Percentiles rank a stretch among this genome's conserved stretches.
These are phyloP conservation scores for Pseudopithomyces maydicus DNA, from an alignment of 2,329 filamentous ascomycete species.

Conservation along the genomic window DNA sequence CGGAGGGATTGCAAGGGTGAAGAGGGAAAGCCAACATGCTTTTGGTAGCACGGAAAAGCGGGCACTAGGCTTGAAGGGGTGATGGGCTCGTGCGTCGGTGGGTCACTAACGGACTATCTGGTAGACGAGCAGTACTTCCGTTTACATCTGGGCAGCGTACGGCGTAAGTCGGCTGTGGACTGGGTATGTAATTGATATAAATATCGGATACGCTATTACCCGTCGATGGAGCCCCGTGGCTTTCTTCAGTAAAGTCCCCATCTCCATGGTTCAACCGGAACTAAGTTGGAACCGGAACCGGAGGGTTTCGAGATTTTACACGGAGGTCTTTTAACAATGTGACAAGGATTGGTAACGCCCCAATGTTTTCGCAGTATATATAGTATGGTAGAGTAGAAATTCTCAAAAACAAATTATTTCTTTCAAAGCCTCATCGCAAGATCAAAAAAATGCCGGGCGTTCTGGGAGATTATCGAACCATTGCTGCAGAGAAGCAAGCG, in stretches of 20 bases:
- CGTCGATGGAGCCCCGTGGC: too few species aligned
- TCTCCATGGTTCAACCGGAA: neutral
- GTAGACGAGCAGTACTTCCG: too few species aligned
- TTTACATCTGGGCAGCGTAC: too few species aligned
- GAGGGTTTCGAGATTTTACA: constrained; percentile 1
- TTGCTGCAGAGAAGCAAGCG: neutral
- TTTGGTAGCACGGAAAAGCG: too few species aligned
- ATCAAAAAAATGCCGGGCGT: neutral
- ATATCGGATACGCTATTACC: too few species aligned
- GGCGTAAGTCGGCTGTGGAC: too few species aligned
- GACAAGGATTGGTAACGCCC: too few species aligned
- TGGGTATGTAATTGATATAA: too few species aligned
- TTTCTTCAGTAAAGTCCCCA: neutral
- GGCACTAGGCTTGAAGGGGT: neutral
- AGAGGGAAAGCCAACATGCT: too few species aligned
- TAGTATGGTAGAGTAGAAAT: neutral
- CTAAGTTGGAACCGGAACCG: constrained; percentile 10
- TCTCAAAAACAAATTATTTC: neutral
- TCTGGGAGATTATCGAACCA: neutral
- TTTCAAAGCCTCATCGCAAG: neutral
- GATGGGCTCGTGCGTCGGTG: neutral
- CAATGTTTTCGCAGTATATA: neutral
- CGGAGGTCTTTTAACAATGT: neutral
- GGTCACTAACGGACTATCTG: neutral
- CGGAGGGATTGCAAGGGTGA: too few species aligned